phyloP scores from a whole-genome alignment of 164 flowering plant genomes.

The Euptelea pleiosperma region DNA sequence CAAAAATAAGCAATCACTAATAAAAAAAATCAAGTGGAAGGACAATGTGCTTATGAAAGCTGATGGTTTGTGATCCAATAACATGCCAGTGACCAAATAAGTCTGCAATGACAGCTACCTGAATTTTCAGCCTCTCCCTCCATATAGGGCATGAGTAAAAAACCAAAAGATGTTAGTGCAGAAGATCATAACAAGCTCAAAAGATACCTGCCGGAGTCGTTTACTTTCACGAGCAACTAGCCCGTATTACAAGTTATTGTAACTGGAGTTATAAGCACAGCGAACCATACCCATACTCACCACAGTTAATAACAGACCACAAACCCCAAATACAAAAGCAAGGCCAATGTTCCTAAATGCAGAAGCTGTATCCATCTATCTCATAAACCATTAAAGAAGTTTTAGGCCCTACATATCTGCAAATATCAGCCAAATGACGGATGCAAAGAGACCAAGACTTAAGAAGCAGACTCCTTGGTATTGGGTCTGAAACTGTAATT shows the following conservation, averaged over 20 bases:
- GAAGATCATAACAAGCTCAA: constrained; percentile 20
- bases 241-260: constrained; percentile 1
- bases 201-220: constrained; percentile 18
- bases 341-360: constrained; percentile 12
- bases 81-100: constrained; percentile 16
- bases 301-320: constrained; percentile 1
- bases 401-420: constrained; percentile 8
- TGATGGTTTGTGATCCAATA: constrained; percentile 14
- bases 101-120: constrained; percentile 27
- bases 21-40: constrained; percentile 12
- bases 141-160: constrained; percentile 17
- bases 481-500: neutral
- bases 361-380: constrained; percentile 9
- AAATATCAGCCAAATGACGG: constrained; percentile 11
- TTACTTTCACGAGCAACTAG: constrained; percentile 18
- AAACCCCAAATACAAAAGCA: constrained; percentile 4
- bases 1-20: constrained; percentile 17
- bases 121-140: constrained; percentile 24
- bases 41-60: constrained; percentile 6
- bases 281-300: neutral
- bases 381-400: neutral
- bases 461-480: neutral
- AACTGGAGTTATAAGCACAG: constrained; percentile 12
- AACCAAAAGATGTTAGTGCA: constrained; percentile 19
- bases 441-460: constrained; percentile 19